Evolutionary conservation across 768 basidiomycete species (phyloP).

Genomic region (Agaricus subrufescens): DNA sequence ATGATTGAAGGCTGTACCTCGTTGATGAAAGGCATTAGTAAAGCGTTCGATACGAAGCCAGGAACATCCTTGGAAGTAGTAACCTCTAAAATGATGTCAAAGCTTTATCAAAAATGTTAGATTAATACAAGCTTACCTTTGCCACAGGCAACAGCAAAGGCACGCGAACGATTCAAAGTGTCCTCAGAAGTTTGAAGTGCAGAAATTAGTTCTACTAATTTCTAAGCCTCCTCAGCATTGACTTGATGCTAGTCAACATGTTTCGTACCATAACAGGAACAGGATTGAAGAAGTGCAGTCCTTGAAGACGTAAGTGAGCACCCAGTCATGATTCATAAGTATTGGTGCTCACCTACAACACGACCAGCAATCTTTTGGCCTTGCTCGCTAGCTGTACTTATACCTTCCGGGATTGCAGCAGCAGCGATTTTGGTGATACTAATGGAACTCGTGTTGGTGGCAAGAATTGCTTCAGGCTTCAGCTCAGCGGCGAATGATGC

Average conservation of each 20-base stretch:
- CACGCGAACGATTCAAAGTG: constrained; percentile 69
- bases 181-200: constrained; percentile 84
- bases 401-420: constrained; percentile 58
- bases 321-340: neutral
- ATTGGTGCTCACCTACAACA: constrained; percentile 63
- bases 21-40: constrained; percentile 96
- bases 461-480: constrained; percentile 73
- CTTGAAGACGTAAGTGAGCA: constrained; percentile 28
- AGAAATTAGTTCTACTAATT: constrained; percentile 93
- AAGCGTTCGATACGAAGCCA: constrained; percentile 91
- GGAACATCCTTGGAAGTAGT: constrained; percentile 89
- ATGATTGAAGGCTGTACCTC: constrained; percentile 45
- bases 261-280: constrained; percentile 87
- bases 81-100: constrained; percentile 55
- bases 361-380: constrained; percentile 64
- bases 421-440: constrained; percentile 93
- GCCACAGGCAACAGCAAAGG: constrained; percentile 84
- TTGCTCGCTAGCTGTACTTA: constrained; percentile 52
- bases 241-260: neutral
- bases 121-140: constrained; percentile 52
- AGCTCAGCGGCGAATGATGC: constrained; percentile 60
- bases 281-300: constrained; percentile 93
- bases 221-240: constrained; percentile 35
- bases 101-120: neutral
- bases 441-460: constrained; percentile 92